Base-by-base conservation (phyloP, 2,329 filamentous ascomycete genomes). In the Elsinoe australis region DNA sequence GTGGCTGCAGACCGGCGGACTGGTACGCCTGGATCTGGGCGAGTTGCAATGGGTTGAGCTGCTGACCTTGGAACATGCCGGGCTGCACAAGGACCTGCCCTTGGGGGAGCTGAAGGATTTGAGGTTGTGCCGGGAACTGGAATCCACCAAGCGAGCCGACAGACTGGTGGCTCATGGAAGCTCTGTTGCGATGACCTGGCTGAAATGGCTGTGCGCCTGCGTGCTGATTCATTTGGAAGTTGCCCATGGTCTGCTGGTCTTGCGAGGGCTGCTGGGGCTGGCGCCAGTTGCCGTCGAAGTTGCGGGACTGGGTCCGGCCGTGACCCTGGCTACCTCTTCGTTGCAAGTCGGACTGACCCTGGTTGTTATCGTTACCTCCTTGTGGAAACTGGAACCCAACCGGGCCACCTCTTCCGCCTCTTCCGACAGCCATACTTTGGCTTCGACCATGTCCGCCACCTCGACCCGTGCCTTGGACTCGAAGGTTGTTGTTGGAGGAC, bases 261-360 rank as follows among this genome's bases (percentile, higher is more conserved):
- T 66, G 64, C 29, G 61, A 74, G 55, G 76, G 73, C 51, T 66
- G 69, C 57, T 78, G 78, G 57, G 85, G 89, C 61, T 88, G 94
- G 59, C 92, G 85, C 92, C 92, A 98, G 69, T 98, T 98, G 59
- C 89, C 83, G 57, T 98, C 92, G 61, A 96, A 96, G 69, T 96
- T 98, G 54, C 92, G 82, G 18, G 92, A 98, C 8, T 79, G 79
- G 24, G 82, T 83, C 53, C 92, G 80, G 54, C 79, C 82, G 64
- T 98, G 92, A 49, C 87, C 83, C 55, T 79, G 76, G 58, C 84
- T 85, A 58, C 83, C 82, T 57, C 87, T 85, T 53, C 86, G 83
- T 57, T 80, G 75, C 62, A 88, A 85, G 56, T 92, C 87, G 49
- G 61, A 63, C 50, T 68, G 65, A 55, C 71, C 72, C 18, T 48